Evolutionary conservation across 768 basidiomycete species (phyloP).

Genomic region (Tulasnella sp.): DNA sequence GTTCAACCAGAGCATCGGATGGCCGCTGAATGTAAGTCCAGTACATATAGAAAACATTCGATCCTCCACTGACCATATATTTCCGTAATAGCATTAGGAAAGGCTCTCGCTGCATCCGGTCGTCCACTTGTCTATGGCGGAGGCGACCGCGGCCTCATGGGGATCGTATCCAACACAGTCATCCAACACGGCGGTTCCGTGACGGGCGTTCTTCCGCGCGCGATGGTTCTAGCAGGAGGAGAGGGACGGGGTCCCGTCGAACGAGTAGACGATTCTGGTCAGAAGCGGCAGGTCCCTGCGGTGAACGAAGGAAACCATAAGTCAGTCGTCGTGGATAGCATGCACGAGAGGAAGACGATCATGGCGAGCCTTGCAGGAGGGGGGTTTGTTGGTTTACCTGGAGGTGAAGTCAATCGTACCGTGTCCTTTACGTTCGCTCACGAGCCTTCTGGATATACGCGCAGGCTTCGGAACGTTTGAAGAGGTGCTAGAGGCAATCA

Average conservation of each 20-base stretch:
- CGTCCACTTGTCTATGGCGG: conserved; percentile 80
- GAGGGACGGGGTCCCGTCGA: conserved; percentile 27
- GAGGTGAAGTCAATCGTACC: conserved; percentile 29
- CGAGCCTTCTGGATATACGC: not conserved
- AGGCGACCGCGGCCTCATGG: conserved; percentile 78
- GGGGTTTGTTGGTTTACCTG: conserved; percentile 83
- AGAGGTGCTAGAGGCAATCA: conserved; percentile 86
- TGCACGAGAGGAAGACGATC: conserved; percentile 82
- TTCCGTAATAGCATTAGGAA: conserved; percentile 50
- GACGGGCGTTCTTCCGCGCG: conserved; percentile 66
- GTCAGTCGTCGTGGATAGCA: conserved; percentile 48
- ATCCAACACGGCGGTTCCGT: conserved; percentile 58
- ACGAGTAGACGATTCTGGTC: not conserved
- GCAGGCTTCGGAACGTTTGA: conserved; percentile 81
- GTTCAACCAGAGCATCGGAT: too few species aligned
- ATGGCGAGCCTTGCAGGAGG: conserved; percentile 68
- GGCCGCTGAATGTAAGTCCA: too few species aligned
- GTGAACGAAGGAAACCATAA: not conserved
- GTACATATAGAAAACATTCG: too few species aligned
- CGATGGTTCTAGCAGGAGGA: conserved; percentile 57
- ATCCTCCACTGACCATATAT: not conserved
- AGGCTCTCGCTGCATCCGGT: conserved; percentile 48
- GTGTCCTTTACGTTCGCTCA: not conserved
- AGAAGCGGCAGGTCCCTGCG: not conserved
- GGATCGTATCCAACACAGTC: conserved; percentile 55